Conservation (phyloP, 192 early-diverging fungal genomes). For the Podochytrium sp. region DNA sequence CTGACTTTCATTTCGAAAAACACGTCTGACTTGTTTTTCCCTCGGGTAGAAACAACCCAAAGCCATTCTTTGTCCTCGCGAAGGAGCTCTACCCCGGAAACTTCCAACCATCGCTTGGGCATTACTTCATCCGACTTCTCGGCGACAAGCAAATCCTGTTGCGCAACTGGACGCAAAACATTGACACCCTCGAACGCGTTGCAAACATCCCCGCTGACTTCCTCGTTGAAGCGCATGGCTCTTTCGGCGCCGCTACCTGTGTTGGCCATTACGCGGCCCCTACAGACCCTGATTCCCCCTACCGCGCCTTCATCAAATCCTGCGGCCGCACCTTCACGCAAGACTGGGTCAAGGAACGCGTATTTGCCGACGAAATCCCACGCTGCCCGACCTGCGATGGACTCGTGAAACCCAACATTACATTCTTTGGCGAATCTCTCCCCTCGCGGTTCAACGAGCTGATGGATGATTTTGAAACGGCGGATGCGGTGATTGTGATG, state of each 20-base stretch:
- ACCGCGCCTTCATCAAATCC: background rate
- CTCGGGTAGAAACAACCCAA: too few species aligned
- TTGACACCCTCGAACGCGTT: slow-evolving; percentile 90
- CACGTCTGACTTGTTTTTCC: background rate
- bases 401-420: slow-evolving; percentile 92
- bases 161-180: slow-evolving; percentile 95
- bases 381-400: slow-evolving; percentile 69
- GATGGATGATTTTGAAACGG: slow-evolving; percentile 36
- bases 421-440: slow-evolving; percentile 92
- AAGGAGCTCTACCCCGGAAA: slow-evolving; percentile 85
- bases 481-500: slow-evolving; percentile 91
- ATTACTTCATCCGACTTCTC: slow-evolving; percentile 85
- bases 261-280: slow-evolving; percentile 53
- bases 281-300: background rate
- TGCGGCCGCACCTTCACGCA: slow-evolving; percentile 33
- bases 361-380: slow-evolving; percentile 62
- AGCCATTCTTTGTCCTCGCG: slow-evolving; percentile 89
- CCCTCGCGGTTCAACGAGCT: slow-evolving; percentile 69
- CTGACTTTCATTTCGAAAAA: too few species aligned
- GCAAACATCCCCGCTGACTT: slow-evolving; percentile 69
- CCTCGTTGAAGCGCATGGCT: slow-evolving; percentile 94
- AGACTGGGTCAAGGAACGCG: slow-evolving; percentile 29
- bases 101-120: slow-evolving; percentile 78
- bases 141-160: slow-evolving; percentile 73
- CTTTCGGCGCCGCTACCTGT: slow-evolving; percentile 84